Percentiles rank a stretch among this genome's conserved stretches.
phyloP scores from a whole-genome alignment of 1,139 yeast species.

The Williopsis jadinii region DNA sequence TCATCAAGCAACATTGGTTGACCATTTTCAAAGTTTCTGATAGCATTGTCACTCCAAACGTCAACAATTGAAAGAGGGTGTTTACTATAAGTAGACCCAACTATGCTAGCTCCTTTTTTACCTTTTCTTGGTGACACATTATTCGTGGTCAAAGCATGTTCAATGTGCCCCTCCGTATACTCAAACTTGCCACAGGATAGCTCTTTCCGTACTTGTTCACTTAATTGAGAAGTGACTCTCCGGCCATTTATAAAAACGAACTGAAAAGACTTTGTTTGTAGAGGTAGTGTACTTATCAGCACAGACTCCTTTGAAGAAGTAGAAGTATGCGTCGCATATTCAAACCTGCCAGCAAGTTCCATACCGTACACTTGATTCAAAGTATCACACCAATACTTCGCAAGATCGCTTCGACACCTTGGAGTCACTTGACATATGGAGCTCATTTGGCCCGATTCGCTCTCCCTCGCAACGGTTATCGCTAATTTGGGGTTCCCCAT shows the following conservation, averaged over 20 bases:
- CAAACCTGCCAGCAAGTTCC: conserved; percentile 13
- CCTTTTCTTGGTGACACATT: conserved; percentile 16
- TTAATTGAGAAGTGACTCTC: not conserved
- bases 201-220: conserved; percentile 4
- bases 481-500: conserved; percentile 25
- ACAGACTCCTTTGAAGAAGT: conserved; percentile 26
- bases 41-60: conserved; percentile 1
- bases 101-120: conserved; percentile 14
- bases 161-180: not conserved
- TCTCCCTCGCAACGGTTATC: conserved; percentile 20
- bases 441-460: conserved; percentile 2
- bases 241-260: conserved; percentile 41
- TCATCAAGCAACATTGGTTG: not conserved
- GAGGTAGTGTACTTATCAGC: conserved; percentile 25
- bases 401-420: not conserved
- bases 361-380: conserved; percentile 23
- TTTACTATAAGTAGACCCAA: conserved; percentile 25
- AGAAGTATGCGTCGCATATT: conserved; percentile 22
- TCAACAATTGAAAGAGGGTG: conserved; percentile 36
- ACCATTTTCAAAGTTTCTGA: not conserved
- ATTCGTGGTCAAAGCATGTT: not conserved
- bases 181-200: not conserved
- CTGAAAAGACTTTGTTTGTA: conserved; percentile 35
- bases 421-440: conserved; percentile 5
- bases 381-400: conserved; percentile 4